phyloP scores from a whole-genome alignment of 2,329 filamentous ascomycete species.

The Colletotrichum plurivorum region DNA sequence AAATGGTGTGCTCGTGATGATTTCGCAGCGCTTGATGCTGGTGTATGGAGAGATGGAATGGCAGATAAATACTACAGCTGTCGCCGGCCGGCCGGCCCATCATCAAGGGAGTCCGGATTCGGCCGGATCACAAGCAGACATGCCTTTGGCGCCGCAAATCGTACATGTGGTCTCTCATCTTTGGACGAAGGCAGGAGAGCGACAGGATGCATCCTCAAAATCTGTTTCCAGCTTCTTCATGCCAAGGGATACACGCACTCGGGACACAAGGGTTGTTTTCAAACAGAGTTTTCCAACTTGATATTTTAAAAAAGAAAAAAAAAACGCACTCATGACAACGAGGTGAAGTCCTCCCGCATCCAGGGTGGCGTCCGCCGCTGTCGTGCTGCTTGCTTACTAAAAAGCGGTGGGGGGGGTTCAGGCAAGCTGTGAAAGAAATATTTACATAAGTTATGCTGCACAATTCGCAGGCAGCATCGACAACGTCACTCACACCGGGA shows the following conservation, averaged over 20 bases:
- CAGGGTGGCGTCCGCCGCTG: no score
- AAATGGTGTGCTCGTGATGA: no score
- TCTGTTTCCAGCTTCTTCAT: slow-evolving; percentile 3
- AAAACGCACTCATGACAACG: no score
- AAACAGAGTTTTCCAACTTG: no score
- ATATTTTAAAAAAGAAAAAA: no score
- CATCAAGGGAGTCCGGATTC: slow-evolving; percentile 28
- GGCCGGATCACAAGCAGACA: slow-evolving; percentile 20
- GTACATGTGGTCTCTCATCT: slow-evolving; percentile 14
- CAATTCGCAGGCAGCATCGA: slow-evolving; percentile 51
- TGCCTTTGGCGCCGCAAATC: slow-evolving; percentile 25
- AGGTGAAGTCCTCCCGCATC: no score
- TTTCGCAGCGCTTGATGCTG: no score
- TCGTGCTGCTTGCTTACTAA: no score
- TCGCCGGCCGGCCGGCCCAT: not conserved
- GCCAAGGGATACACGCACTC: not conserved
- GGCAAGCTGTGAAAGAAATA: not conserved
- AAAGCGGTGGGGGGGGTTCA: no score
- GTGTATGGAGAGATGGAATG: no score
- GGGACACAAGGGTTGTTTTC: no score
- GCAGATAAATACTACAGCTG: no score
- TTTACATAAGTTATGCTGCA: slow-evolving; percentile 31
- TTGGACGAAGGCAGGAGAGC: slow-evolving; percentile 16
- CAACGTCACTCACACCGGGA: slow-evolving; percentile 49
- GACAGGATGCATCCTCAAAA: not conserved